Conservation (phyloP, 306 rosid genomes). For the Pyrus communis region DNA sequence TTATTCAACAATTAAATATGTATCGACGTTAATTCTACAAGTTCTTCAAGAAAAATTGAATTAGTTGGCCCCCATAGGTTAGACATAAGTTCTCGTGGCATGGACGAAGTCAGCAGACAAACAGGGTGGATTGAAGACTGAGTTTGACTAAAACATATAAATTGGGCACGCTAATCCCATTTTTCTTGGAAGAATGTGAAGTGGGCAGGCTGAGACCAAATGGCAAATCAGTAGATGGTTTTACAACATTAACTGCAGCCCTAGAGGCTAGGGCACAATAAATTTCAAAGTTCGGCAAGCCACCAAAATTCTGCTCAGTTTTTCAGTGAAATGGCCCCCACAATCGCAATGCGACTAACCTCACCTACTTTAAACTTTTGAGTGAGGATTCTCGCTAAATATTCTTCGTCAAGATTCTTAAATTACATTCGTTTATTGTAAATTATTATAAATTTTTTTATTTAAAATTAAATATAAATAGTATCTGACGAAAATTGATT, state of each 20-base stretch:
- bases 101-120: not conserved
- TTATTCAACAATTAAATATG: too few relatives aligned
- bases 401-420: too few relatives aligned
- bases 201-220: too few relatives aligned
- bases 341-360: not conserved
- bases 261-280: not conserved
- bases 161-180: not conserved
- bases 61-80: not conserved
- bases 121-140: not conserved
- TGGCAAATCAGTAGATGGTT: not conserved
- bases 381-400: too few relatives aligned
- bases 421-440: too few relatives aligned
- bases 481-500: accelerated
- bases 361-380: not conserved
- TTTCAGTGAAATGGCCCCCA: not conserved
- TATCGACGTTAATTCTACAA: too few relatives aligned
- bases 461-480: too few relatives aligned
- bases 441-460: too few relatives aligned
- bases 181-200: not conserved
- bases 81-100: not conserved
- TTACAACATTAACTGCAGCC: not conserved
- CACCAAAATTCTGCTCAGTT: not conserved
- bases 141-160: not conserved
- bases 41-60: not conserved
- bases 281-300: not conserved